phyloP scores from a whole-genome alignment of 257 asterid species.

The Leonotis leonurus region DNA sequence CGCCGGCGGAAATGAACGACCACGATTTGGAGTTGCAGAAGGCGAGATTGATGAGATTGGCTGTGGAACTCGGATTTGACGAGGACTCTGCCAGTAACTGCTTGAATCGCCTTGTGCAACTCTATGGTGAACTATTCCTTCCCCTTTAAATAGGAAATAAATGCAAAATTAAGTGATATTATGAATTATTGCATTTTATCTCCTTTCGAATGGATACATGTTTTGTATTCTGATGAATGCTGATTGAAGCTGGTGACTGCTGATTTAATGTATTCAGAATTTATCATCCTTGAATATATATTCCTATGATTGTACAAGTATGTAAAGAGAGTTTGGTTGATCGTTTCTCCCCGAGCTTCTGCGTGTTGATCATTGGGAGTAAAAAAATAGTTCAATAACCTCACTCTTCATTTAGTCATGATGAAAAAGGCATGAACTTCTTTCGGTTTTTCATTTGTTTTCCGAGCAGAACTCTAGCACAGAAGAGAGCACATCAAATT shows the following conservation, averaged over 20 bases:
- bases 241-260: neutral
- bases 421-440: no score
- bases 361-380: no score
- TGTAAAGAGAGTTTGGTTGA: neutral
- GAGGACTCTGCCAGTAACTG: constrained; percentile 55
- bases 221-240: constrained; percentile 1
- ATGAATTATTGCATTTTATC: neutral
- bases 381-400: no score
- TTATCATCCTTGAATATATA: neutral
- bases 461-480: no score
- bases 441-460: no score
- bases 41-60: constrained; percentile 64
- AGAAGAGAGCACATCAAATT: no score
- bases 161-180: neutral
- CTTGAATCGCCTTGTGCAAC: constrained; percentile 63
- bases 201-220: neutral
- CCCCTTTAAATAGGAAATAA: neutral
- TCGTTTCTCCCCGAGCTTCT: no score
- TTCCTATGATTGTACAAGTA: neutral
- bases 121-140: constrained; percentile 52
- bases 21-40: constrained; percentile 68
- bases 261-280: neutral
- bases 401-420: no score
- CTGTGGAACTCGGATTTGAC: constrained; percentile 80
- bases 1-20: constrained; percentile 33